Conservation (phyloP, 805 yeast genomes). For the Yarrowia phangngaensis region DNA sequence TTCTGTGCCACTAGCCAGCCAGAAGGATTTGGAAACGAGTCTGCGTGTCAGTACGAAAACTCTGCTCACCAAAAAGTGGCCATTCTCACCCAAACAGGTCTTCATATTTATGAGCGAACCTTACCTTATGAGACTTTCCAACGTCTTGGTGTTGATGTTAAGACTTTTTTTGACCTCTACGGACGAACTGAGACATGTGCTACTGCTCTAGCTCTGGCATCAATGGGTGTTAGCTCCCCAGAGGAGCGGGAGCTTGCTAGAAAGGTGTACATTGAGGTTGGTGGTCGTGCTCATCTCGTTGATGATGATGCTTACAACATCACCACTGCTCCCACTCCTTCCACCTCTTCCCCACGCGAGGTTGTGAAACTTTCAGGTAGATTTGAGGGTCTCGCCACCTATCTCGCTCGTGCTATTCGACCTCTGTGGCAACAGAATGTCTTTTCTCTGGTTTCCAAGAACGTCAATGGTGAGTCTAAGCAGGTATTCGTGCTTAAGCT, state of each 20-base stretch:
- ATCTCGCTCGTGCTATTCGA: conserved; percentile 73
- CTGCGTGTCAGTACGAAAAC: conserved; percentile 78
- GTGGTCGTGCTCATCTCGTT: conserved; percentile 39
- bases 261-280: conserved; percentile 38
- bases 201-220: conserved; percentile 77
- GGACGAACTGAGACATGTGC: conserved; percentile 90
- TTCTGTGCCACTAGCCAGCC: conserved; percentile 73
- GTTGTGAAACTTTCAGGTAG: conserved; percentile 82
- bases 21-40: conserved; percentile 76
- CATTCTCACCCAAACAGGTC: conserved; percentile 72
- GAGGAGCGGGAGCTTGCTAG: conserved; percentile 42
- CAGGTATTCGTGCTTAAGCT: conserved; percentile 34
- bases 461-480: conserved; percentile 27
- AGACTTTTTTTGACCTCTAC: conserved; percentile 68
- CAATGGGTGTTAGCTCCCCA: conserved; percentile 44
- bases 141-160: conserved; percentile 59
- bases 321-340: conserved; percentile 13
- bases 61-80: conserved; percentile 65
- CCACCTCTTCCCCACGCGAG: conserved; percentile 7
- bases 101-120: conserved; percentile 69
- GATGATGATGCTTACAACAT: conserved; percentile 33
- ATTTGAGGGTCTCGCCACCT: conserved; percentile 79
- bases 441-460: conserved; percentile 40
- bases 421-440: conserved; percentile 74
- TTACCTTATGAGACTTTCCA: conserved; percentile 78